phyloP scores from a whole-genome alignment of 1,284 basidiomycete species.

The Ceratobasidium sp. region DNA sequence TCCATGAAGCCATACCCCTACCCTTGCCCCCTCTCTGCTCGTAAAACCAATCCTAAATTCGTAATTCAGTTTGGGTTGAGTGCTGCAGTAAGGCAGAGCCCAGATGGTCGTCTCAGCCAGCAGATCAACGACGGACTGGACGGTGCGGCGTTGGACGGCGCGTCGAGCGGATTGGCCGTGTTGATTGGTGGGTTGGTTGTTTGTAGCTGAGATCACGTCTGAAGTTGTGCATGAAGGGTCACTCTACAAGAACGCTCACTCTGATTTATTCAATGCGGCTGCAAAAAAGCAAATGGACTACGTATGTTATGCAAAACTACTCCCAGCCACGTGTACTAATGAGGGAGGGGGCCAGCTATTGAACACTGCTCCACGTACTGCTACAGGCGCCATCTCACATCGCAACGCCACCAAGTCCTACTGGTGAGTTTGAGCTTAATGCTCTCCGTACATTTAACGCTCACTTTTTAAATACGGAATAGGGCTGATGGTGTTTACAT shows the following conservation, averaged over 20 bases:
- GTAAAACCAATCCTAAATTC: constrained; percentile 46
- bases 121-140: constrained; percentile 51
- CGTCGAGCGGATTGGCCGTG: constrained; percentile 50
- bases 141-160: constrained; percentile 52
- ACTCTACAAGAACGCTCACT: not conserved
- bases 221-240: not conserved
- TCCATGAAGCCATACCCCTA: not conserved
- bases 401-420: not conserved
- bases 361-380: constrained; percentile 11
- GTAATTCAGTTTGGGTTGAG: constrained; percentile 51
- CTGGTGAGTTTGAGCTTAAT: not conserved
- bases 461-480: not conserved
- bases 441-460: not conserved
- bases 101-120: constrained; percentile 52
- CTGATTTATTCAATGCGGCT: not conserved
- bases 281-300: constrained; percentile 19
- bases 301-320: not conserved
- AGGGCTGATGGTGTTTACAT: constrained; percentile 14
- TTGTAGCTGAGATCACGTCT: not conserved
- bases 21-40: constrained; percentile 45
- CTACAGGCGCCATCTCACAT: constrained; percentile 19
- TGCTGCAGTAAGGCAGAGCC: constrained; percentile 50
- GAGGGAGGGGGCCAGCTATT: not conserved
- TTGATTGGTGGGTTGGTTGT: constrained; percentile 47
- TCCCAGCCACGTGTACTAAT: not conserved